A percentile compares a stretch with the other conserved stretches of the same genome.
These are phyloP conservation scores for Fusarium temperatum DNA, from an alignment of 2,329 filamentous ascomycete species.

Conservation along the genomic window DNA sequence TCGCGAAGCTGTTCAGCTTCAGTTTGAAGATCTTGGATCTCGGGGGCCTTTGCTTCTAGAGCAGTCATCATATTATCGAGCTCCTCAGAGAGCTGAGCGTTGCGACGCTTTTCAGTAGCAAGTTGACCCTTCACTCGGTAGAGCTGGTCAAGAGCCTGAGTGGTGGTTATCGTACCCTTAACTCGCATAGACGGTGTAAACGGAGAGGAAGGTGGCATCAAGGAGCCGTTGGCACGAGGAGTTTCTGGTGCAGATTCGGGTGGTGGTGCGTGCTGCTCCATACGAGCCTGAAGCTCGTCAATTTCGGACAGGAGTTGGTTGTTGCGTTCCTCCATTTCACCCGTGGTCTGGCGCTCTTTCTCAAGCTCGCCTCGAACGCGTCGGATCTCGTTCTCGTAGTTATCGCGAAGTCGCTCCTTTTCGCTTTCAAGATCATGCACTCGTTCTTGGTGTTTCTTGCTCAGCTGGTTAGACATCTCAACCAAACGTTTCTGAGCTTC, in stretches of 20 bases:
- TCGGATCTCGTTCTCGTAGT: slow-evolving; percentile 68
- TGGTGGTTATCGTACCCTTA: slow-evolving; percentile 66
- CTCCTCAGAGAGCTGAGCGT: slow-evolving; percentile 76
- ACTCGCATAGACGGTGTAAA: slow-evolving; percentile 65
- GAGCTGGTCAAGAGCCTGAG: slow-evolving; percentile 70
- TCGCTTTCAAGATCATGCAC: slow-evolving; percentile 75
- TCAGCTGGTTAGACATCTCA: slow-evolving; percentile 81
- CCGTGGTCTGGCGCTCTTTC: slow-evolving; percentile 58
- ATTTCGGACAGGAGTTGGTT: slow-evolving; percentile 63
- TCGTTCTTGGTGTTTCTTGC: slow-evolving; percentile 75
- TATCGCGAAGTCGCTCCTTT: slow-evolving; percentile 67
- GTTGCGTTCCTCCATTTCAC: slow-evolving; percentile 57
- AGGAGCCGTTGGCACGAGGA: slow-evolving; percentile 66
- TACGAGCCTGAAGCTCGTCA: slow-evolving; percentile 61
- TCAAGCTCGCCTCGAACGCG: slow-evolving; percentile 67
- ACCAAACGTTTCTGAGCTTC: slow-evolving; percentile 83
- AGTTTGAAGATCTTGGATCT: slow-evolving; percentile 83
- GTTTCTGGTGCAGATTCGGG: slow-evolving; percentile 66
- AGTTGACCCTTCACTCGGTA: slow-evolving; percentile 77
- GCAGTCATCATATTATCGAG: slow-evolving; percentile 88
- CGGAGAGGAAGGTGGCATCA: slow-evolving; percentile 65
- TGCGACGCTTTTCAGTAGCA: slow-evolving; percentile 76
- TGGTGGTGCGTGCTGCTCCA: slow-evolving; percentile 54
- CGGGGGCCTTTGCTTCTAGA: slow-evolving; percentile 85
- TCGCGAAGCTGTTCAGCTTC: slow-evolving; percentile 83